phyloP scores from a whole-genome alignment of 176 grass and related monocot species.

The Aegilops umbellulata region DNA sequence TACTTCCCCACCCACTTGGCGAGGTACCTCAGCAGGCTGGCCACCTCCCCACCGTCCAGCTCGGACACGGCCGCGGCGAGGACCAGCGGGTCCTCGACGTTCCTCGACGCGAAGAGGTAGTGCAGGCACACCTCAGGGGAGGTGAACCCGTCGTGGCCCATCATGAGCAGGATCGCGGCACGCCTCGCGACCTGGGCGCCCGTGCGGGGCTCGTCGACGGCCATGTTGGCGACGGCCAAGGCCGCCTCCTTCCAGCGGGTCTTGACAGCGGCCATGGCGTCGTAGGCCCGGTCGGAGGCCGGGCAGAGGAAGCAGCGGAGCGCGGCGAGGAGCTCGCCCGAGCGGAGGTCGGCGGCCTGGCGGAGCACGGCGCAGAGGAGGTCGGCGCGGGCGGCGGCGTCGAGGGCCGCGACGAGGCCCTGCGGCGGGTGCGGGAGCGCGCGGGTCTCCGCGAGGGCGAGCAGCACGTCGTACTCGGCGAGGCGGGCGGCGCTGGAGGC shows the following conservation, averaged over 20 bases:
- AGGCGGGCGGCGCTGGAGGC: slow-evolving; percentile 41
- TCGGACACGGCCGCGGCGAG: slow-evolving; percentile 48
- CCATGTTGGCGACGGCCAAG: slow-evolving; percentile 44
- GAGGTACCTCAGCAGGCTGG: slow-evolving; percentile 57
- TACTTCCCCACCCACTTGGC: slow-evolving; percentile 78
- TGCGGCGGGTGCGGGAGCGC: slow-evolving; percentile 37
- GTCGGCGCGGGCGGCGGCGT: slow-evolving; percentile 33
- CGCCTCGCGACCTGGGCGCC: not conserved
- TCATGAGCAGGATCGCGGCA: slow-evolving; percentile 67
- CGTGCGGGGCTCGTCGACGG: not conserved
- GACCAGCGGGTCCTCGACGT: slow-evolving; percentile 43
- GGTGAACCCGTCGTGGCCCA: slow-evolving; percentile 52
- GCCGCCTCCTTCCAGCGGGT: slow-evolving; percentile 61
- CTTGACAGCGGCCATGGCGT: slow-evolving; percentile 54
- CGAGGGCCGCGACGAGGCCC: slow-evolving; percentile 41
- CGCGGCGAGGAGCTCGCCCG: slow-evolving; percentile 49
- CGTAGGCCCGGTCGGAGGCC: slow-evolving; percentile 49
- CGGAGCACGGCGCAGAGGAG: slow-evolving; percentile 57
- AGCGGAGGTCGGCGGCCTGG: slow-evolving; percentile 59
- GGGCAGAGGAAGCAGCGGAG: slow-evolving; percentile 67
- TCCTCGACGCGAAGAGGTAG: slow-evolving; percentile 61
- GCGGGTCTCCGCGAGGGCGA: slow-evolving; percentile 44
- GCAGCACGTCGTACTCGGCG: slow-evolving; percentile 34
- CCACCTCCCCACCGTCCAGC: slow-evolving; percentile 68
- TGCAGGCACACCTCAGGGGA: slow-evolving; percentile 77